These are phyloP conservation scores for Epichloe gansuensis DNA, from an alignment of 2,329 filamentous ascomycete genomes.

Conservation along the genomic window DNA sequence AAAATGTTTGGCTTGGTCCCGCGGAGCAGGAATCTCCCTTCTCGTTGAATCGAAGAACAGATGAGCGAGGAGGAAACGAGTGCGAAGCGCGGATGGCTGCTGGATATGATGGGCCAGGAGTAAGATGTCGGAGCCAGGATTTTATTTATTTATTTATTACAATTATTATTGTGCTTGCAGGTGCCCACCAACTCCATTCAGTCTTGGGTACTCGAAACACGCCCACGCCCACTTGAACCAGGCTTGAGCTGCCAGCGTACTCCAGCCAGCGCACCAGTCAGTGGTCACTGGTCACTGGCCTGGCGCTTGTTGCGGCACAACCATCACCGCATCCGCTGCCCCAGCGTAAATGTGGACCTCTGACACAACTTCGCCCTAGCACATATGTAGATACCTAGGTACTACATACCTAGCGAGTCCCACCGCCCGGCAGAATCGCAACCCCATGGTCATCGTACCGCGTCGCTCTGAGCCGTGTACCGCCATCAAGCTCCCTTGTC, in stretches of 20 bases:
- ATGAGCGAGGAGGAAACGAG: slow-evolving; percentile 7
- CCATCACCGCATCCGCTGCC: not conserved
- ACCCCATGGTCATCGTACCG: not conserved
- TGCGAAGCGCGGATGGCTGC: slow-evolving; percentile 5
- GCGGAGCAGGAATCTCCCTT: slow-evolving; percentile 8
- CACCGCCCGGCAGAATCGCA: slow-evolving; percentile 19
- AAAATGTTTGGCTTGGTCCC: slow-evolving; percentile 14
- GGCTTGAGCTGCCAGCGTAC: too few species aligned
- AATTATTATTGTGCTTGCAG: slow-evolving; percentile 2
- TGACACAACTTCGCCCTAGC: not conserved
- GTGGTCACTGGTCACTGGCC: too few species aligned
- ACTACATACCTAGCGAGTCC: not conserved
- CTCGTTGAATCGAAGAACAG: slow-evolving; percentile 6
- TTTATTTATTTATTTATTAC: slow-evolving; percentile 5
- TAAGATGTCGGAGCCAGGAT: slow-evolving; percentile 18
- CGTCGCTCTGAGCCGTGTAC: not conserved
- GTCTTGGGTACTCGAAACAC: not conserved
- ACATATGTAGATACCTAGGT: too few species aligned
- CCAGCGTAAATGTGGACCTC: slow-evolving; percentile 5
- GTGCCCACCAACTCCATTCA: too few species aligned
- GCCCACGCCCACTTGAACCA: not conserved
- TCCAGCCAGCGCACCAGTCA: too few species aligned
- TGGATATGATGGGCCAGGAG: slow-evolving; percentile 7
- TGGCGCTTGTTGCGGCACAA: too few species aligned
- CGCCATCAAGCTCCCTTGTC: not conserved